A percentile compares a stretch with the other conserved stretches of the same genome.
phyloP scores from a whole-genome alignment of 345 rosid species.

The Gossypium mustelinum region DNA sequence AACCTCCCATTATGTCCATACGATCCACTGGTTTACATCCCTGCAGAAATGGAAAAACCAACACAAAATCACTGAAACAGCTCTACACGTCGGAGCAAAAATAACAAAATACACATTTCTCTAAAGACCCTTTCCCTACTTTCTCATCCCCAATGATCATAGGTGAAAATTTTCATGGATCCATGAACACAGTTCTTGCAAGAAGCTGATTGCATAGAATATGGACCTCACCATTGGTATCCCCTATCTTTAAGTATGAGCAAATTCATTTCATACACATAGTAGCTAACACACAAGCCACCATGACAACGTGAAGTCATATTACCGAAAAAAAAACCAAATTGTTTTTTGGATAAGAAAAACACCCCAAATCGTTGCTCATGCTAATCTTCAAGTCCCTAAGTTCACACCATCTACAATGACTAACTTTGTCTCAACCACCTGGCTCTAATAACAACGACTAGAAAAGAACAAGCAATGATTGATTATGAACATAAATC shows the following conservation, averaged over 20 bases:
- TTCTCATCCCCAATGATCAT: neutral
- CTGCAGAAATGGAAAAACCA: slow-evolving; percentile 29
- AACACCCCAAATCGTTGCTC: neutral
- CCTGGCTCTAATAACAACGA: neutral
- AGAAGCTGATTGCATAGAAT: neutral
- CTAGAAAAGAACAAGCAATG: neutral
- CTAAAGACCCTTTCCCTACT: too few relatives aligned
- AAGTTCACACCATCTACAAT: neutral
- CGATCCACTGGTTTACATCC: slow-evolving; percentile 85
- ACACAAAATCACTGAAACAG: neutral
- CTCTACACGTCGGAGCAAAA: neutral
- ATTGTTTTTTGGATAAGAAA: too few relatives aligned
- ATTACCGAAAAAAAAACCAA: too few relatives aligned
- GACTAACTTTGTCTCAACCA: neutral
- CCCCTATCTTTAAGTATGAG: too few relatives aligned
- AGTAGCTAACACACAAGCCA: neutral
- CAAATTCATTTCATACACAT: neutral
- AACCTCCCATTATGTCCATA: slow-evolving; percentile 80
- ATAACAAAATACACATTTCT: neutral
- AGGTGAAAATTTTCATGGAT: neutral
- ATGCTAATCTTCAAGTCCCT: neutral
- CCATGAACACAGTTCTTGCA: neutral
- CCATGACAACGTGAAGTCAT: neutral
- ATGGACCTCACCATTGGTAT: too few relatives aligned
- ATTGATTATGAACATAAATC: neutral